Evolutionary conservation across 1,139 yeast genomes (phyloP), one percentile per base, ranked within the genome.

Genomic region (Arxiozyma bovina): DNA sequence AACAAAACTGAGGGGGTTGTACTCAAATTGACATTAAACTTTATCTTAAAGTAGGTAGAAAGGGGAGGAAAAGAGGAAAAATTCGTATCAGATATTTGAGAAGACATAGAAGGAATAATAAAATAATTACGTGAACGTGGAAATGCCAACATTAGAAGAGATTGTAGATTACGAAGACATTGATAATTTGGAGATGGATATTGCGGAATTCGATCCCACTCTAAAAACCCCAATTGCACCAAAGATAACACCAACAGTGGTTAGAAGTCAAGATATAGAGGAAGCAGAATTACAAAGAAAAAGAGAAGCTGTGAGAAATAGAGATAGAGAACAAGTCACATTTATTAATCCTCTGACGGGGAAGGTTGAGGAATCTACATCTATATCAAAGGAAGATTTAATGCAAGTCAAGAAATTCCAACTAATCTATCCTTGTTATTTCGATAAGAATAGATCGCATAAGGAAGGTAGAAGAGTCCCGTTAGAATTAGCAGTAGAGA

Each of bases 121-220:
- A 27, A 27, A 27, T 2, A 5, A 27, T 27, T 27, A 27, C 11
- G 5, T 27, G 40, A 34, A 34, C n/a, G 40, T 15, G 40, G 8
- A 71, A 54, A 84, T 83, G 83, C 96, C 96, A 22, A 78, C 77
- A 50, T 73, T 90, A 57, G 97, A 90, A 71, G 96, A 89, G 66
- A 82, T 90, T 61, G 83, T 82, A 60, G 96, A 88, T 70, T 75
- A 71, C 54, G 93, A 87, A 57, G 96, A 88, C 65, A 85, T 91
- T 72, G 97, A 90, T 68, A 83, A 88, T 73, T 77, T 89, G 82
- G 96, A 90, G 63, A 85, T 88, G 87, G 96, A 90, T 71, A 77
- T 91, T 45, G 94, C 96, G 11, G 91, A 90, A 73, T 85, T 89
- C 61, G 97, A 90, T 70, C 91, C 96, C 20, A 72, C 74, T 48